Conservation (phyloP, 2,329 filamentous ascomycete genomes). For the Sclerotinia glacialis region DNA sequence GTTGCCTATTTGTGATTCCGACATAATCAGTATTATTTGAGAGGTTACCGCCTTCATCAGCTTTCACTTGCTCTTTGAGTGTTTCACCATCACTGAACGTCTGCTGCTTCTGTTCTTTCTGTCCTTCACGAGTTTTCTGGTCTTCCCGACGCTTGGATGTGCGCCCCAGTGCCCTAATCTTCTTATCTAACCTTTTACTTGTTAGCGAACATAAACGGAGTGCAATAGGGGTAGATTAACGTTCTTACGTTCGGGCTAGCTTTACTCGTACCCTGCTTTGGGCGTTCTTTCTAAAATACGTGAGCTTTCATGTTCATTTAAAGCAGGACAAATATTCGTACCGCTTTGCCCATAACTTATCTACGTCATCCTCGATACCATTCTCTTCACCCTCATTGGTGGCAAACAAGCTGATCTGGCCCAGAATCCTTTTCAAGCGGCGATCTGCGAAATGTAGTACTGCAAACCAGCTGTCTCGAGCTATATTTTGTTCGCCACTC, state of each 20-base stretch:
- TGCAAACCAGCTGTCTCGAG: background rate
- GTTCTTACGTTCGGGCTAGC: background rate
- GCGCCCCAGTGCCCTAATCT: background rate
- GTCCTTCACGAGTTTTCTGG: background rate
- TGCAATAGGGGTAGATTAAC: background rate
- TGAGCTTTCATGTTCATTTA: background rate
- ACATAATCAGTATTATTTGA: background rate
- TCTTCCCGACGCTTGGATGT: background rate
- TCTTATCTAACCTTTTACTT: background rate
- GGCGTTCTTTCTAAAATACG: fast-evolving
- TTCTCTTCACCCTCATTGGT: too few relatives aligned
- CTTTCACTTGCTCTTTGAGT: background rate
- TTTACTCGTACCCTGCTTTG: background rate
- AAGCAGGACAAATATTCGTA: background rate
- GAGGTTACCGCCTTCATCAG: background rate
- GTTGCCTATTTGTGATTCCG: background rate
- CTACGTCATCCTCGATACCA: background rate
- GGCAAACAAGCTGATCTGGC: background rate
- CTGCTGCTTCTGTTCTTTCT: background rate
- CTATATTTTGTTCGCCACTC: background rate
- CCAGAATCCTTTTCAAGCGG: background rate
- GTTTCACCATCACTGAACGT: background rate
- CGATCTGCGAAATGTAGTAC: background rate
- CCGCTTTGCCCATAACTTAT: fast-evolving
- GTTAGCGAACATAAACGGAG: background rate